Base-by-base conservation (phyloP, 2,329 filamentous ascomycete species). In the Cyphellophora europaea region DNA sequence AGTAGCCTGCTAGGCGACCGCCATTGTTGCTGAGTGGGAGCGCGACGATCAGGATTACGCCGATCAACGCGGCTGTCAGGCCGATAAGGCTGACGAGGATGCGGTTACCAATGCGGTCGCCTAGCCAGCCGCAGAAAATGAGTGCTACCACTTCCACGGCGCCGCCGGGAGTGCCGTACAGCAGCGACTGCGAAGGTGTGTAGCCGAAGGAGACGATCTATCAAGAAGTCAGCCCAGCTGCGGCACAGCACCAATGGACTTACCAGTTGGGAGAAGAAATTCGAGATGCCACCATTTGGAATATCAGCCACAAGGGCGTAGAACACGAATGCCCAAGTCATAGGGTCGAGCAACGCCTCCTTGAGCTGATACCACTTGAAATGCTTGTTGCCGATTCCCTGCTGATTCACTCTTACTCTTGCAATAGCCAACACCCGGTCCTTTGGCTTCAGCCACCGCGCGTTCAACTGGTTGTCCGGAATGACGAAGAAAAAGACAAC, bases 331-430 rank as follows among this genome's bases (percentile, higher is more conserved):
- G 49, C 33, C 74, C 74, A 77, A 2, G 70, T 69, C 54, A 76
- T 57, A 0, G 72, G 73, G 43, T 78, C 74, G 3, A 61, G 38
- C 5, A 78, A 48, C 0, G 73, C 71, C 45, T 78, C 73, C 11
- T 70, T 63, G 1, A 81, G 62, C 43, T 91, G 84, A 14, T 71
- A 67, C 59, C 69, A 65, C 43, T 81, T 81, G 57, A 71, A 65
- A 25, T 61, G 55, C 33, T 67, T 66, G 50, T 67, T 67, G 30
- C 68, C 79, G 11, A 82, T 77, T 0, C 83, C 83, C 40, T 83
- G 83, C 52, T 85, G 76, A 48, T 89, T 89, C 13, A 75, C 67
- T 0, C 82, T 68, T 5, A 89, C 73, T 0, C 83, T 70, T 44
- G 85, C 82, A 17, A 87, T 63, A 0, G 79, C 80, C 28, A 85